Evolutionary conservation across 2,329 filamentous ascomycete species (phyloP), one percentile per base, ranked within the genome.

Genomic region (Neonectria sp.): DNA sequence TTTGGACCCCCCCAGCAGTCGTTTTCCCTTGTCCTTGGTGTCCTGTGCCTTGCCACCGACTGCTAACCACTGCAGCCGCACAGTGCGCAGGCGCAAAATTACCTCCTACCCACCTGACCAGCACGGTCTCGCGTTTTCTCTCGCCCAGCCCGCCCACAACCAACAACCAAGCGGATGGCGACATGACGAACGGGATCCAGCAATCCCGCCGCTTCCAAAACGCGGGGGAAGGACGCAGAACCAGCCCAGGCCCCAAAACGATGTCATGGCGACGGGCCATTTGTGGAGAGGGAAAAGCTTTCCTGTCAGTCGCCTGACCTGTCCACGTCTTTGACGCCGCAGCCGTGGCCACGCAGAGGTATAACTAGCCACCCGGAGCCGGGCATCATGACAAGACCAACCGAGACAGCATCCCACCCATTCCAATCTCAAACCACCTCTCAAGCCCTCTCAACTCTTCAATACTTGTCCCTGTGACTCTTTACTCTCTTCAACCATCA

Each of bases 211-310:
- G 31, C 52, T 59, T 37, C 25, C 62, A 65, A 65, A 74, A 75
- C 74, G 73, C 73, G 72, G 73, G 71, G 70, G 62, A 65, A 21
- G 21, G 21, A 21, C 21, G 21, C 21, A 21, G 21, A 21, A 21
- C 21, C 21, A 21, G 21, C 21, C 45, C 24, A 55, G 45, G 29
- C 45, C 56, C 45, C 29, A 8, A 11, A 3, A 48, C 61, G 24
- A 60, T 56, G 70, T 49, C 33, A 60, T 29, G 43, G 27, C 33
- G 56, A 55, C 67, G 66, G 67, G 57, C 64, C 65, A 68, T 71
- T 68, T 74, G 73, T 75, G 70, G 73, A 62, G 73, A 66, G 56
- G 46, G 55, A 65, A 64, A 70, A 68, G 67, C 67, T 75, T 69
- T 70, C 62, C 33, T 68, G 69, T 64, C 65, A 63, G 71, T 73